A percentile compares a stretch with the other conserved stretches of the same genome.
These are phyloP conservation scores for Glycine latifolia DNA, from an alignment of 306 rosid species.

Conservation along the genomic window DNA sequence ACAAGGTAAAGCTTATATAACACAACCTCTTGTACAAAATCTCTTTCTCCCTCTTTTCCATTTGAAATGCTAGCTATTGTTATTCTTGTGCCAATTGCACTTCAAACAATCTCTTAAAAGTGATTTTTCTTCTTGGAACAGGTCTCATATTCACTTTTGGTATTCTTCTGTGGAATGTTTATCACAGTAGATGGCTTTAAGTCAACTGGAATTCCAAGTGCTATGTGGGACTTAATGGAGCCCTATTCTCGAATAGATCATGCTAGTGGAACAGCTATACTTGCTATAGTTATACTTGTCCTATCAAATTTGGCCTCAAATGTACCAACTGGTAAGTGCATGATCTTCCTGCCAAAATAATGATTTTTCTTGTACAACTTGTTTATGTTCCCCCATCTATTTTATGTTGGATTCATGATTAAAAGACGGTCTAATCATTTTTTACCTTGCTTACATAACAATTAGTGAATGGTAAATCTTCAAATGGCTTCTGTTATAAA, in stretches of 20 bases:
- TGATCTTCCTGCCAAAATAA: not conserved
- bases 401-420: too few relatives aligned
- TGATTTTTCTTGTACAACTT: too few relatives aligned
- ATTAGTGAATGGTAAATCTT: too few relatives aligned
- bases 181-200: constrained; percentile 90
- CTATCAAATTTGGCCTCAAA: constrained; percentile 93
- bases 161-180: constrained; percentile 97
- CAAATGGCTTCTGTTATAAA: too few relatives aligned
- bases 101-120: constrained; percentile 4
- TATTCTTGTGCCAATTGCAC: not conserved
- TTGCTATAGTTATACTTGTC: constrained; percentile 71
- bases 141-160: constrained; percentile 92
- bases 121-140: constrained; percentile 46
- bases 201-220: constrained; percentile 84
- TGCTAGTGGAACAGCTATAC: constrained; percentile 63
- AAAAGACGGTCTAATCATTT: too few relatives aligned
- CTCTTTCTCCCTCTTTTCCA: not conserved
- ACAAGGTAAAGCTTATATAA: constrained; percentile 64
- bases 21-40: not conserved
- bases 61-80: too few relatives aligned
- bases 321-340: constrained; percentile 83
- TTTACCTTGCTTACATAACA: too few relatives aligned
- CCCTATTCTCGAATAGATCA: constrained; percentile 70
- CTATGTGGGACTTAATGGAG: constrained; percentile 79
- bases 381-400: too few relatives aligned